Conservation (phyloP, 2,329 filamentous ascomycete genomes). For the Epichloe bromicola region DNA sequence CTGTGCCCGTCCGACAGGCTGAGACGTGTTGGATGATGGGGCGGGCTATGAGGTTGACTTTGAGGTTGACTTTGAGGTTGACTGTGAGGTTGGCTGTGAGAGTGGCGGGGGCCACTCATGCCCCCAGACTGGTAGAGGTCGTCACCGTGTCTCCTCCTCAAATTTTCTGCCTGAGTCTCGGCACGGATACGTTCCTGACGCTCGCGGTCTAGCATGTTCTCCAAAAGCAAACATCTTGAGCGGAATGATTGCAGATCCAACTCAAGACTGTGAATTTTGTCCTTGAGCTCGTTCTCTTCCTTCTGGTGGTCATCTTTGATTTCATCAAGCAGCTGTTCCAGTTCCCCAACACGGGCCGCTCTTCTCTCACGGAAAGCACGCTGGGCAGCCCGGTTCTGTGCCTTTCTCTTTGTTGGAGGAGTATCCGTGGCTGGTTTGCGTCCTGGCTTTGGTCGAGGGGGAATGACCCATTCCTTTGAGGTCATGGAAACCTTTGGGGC, state of each 20-base stretch:
- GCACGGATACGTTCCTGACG: slow-evolving; percentile 33
- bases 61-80: slow-evolving; percentile 15
- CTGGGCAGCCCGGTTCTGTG: slow-evolving; percentile 87
- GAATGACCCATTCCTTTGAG: slow-evolving; percentile 75
- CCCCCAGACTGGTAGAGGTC: slow-evolving; percentile 15
- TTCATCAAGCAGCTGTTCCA: slow-evolving; percentile 54
- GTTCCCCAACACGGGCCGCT: slow-evolving; percentile 68
- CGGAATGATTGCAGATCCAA: slow-evolving; percentile 53
- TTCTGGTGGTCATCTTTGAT: slow-evolving; percentile 44
- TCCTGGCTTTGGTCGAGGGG: slow-evolving; percentile 75
- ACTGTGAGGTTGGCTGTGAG: slow-evolving; percentile 6
- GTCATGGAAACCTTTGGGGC: slow-evolving; percentile 48
- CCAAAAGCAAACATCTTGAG: slow-evolving; percentile 46
- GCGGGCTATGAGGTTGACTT: slow-evolving; percentile 8
- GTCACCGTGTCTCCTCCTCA: slow-evolving; percentile 19
- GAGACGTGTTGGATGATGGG: slow-evolving; percentile 15
- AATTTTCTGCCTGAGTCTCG: slow-evolving; percentile 26
- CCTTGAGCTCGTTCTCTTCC: slow-evolving; percentile 41
- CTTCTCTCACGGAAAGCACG: slow-evolving; percentile 79
- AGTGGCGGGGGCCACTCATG: slow-evolving; percentile 14
- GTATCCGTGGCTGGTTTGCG: slow-evolving; percentile 90
- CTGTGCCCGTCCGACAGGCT: slow-evolving; percentile 15
- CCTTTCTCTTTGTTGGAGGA: slow-evolving; percentile 83
- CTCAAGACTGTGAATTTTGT: slow-evolving; percentile 47
- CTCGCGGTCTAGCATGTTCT: slow-evolving; percentile 50